A percentile compares a stretch with the other conserved stretches of the same genome.
Conservation (phyloP, 306 rosid genomes). For the Dryas alaskensis region DNA sequence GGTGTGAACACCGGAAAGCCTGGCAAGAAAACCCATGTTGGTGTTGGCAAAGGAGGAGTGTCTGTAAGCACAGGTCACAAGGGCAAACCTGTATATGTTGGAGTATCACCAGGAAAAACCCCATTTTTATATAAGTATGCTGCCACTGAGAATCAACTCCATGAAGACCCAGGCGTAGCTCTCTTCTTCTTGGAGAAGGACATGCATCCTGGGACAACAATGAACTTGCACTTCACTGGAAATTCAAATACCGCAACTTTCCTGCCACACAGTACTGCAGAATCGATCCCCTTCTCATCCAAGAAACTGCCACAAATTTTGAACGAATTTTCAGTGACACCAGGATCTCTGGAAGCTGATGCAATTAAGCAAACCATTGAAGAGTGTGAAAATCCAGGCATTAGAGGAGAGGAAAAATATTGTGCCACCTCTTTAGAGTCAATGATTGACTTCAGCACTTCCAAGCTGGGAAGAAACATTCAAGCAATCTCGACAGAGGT, state of each 20-base stretch:
- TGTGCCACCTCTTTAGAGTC: conserved; percentile 90
- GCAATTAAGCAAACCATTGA: conserved; percentile 42
- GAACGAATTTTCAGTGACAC: conserved; percentile 34
- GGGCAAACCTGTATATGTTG: conserved; percentile 55
- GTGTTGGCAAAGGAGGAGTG: conserved; percentile 75
- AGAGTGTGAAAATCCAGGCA: conserved; percentile 48
- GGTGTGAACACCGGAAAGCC: conserved; percentile 32
- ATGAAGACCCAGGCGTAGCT: conserved; percentile 48
- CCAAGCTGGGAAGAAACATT: conserved; percentile 57
- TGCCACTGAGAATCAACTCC: conserved; percentile 58
- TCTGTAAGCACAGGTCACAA: conserved; percentile 46
- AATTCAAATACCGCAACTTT: conserved; percentile 36
- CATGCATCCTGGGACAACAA: conserved; percentile 36
- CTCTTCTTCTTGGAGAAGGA: conserved; percentile 72
- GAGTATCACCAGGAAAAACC: neutral
- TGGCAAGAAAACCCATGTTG: conserved; percentile 31
- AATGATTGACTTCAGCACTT: conserved; percentile 71
- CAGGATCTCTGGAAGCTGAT: conserved; percentile 44
- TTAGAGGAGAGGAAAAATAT: conserved; percentile 60
- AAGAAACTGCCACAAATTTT: conserved; percentile 39
- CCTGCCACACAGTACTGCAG: conserved; percentile 44
- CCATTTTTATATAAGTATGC: conserved; percentile 14
- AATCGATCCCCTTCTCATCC: conserved; percentile 63
- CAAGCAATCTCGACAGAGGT: conserved; percentile 58
- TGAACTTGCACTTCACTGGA: conserved; percentile 47